Evolutionary conservation across 768 basidiomycete genomes (phyloP).

Genomic region (Pleurotus citrinopileatus): DNA sequence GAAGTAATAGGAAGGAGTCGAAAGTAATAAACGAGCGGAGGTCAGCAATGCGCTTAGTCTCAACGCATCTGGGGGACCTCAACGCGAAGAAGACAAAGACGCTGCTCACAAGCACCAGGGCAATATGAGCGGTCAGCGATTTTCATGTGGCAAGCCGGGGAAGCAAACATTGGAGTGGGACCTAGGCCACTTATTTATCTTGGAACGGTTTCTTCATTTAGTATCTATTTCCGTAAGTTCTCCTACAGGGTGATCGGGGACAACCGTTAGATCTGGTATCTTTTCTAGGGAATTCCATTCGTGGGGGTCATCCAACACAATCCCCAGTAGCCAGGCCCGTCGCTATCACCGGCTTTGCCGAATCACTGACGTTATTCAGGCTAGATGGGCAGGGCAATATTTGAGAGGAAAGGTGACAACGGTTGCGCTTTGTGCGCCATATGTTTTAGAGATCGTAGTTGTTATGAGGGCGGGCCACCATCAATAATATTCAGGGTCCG

Average conservation of each 20-base stretch:
- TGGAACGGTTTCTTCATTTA: constrained; percentile 5
- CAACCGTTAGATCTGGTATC: neutral
- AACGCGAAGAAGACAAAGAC: constrained; percentile 21
- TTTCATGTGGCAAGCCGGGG: constrained; percentile 20
- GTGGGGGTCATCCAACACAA: constrained; percentile 6
- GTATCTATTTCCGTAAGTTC: neutral
- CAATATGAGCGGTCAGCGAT: constrained; percentile 16
- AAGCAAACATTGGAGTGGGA: constrained; percentile 15
- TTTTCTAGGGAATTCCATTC: constrained; percentile 8
- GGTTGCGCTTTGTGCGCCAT: constrained; percentile 4
- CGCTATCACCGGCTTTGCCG: constrained; percentile 7
- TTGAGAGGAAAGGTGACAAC: constrained; percentile 4
- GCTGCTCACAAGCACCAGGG: constrained; percentile 25
- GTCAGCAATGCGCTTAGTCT: constrained; percentile 34
- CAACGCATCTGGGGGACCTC: constrained; percentile 39
- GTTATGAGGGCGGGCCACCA: constrained; percentile 4
- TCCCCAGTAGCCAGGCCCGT: neutral
- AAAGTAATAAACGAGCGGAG: constrained; percentile 27
- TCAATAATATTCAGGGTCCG: constrained; percentile 4
- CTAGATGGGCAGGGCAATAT: neutral
- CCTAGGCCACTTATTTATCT: constrained; percentile 19
- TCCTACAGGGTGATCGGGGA: constrained; percentile 8
- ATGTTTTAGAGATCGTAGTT: constrained; percentile 5
- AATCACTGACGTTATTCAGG: constrained; percentile 7
- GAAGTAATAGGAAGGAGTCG: constrained; percentile 22